Conservation (phyloP, 2,329 filamentous ascomycete genomes). For the Nemania serpens region DNA sequence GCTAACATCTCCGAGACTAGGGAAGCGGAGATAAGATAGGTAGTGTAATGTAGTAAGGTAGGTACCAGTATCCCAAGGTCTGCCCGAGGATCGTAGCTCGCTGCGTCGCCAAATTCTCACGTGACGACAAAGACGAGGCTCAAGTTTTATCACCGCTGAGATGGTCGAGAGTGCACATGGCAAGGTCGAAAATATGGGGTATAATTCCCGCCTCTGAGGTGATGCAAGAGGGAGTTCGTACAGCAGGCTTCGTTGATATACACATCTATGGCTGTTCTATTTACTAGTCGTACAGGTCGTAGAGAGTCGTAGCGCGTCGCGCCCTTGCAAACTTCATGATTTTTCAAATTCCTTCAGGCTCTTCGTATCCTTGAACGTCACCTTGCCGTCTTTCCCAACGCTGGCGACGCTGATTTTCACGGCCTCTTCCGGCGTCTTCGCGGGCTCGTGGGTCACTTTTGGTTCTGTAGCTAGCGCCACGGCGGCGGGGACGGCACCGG, state of each 20-base stretch:
- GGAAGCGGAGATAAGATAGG: too few species aligned
- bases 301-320: background rate
- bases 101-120: background rate
- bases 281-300: slow-evolving; percentile 25
- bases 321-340: slow-evolving; percentile 13
- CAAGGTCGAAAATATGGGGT: slow-evolving; percentile 1
- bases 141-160: too few species aligned
- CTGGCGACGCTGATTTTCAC: slow-evolving; percentile 60
- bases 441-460: slow-evolving; percentile 38
- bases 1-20: too few species aligned
- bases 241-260: slow-evolving; percentile 11
- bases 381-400: slow-evolving; percentile 65
- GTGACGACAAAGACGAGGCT: background rate
- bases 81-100: too few species aligned
- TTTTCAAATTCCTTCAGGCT: slow-evolving; percentile 59
- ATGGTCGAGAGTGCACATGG: background rate
- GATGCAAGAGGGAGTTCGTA: slow-evolving; percentile 16
- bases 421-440: slow-evolving; percentile 42
- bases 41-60: too few species aligned
- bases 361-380: slow-evolving; percentile 66
- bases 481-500: slow-evolving; percentile 69
- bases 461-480: slow-evolving; percentile 53
- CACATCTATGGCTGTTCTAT: slow-evolving; percentile 19
- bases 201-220: slow-evolving; percentile 8
- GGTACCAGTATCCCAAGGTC: too few species aligned